A percentile compares a stretch with the other conserved stretches of the same genome.
Evolutionary conservation across 352 stramenopile genomes (phyloP).

Genomic region (Globisporangium ultimum): DNA sequence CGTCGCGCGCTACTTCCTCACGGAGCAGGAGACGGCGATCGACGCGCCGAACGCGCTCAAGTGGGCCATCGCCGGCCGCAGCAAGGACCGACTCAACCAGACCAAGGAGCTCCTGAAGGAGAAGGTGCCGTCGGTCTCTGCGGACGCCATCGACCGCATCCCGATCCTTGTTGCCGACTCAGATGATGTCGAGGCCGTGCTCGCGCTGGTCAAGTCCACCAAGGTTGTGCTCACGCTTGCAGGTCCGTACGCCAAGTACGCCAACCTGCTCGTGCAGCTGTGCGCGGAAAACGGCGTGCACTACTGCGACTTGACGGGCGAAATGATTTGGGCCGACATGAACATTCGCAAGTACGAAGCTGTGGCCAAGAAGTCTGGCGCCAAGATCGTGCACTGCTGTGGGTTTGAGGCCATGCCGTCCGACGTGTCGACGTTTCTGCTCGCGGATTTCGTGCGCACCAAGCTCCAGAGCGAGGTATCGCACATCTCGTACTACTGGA

Average conservation of each 20-base stretch:
- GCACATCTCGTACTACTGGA: conserved; percentile 33
- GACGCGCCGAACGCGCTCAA: conserved; percentile 23
- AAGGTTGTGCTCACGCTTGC: conserved; percentile 69
- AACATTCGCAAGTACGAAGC: conserved; percentile 64
- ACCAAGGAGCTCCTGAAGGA: conserved; percentile 30
- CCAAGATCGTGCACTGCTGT: conserved; percentile 76
- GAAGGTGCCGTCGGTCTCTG: conserved; percentile 13
- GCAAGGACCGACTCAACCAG: conserved; percentile 48
- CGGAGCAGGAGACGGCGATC: conserved; percentile 22
- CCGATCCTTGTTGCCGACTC: conserved; percentile 45
- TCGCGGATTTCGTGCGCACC: conserved; percentile 48
- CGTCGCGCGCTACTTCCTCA: conserved; percentile 57
- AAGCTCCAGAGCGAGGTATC: conserved; percentile 21
- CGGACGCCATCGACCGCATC: conserved; percentile 20
- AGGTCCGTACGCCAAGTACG: conserved; percentile 78
- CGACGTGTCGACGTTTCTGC: conserved; percentile 58
- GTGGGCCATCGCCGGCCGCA: conserved; percentile 85
- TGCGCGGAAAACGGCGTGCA: conserved; percentile 85
- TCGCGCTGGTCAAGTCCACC: conserved; percentile 59
- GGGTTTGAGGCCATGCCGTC: conserved; percentile 84
- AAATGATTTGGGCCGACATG: conserved; percentile 68
- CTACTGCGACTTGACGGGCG: conserved; percentile 90
- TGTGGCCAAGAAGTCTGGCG: conserved; percentile 52
- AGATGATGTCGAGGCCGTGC: conserved; percentile 40
- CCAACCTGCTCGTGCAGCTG: conserved; percentile 61